These are phyloP conservation scores for Lactuca sativa DNA, from an alignment of 129 eudicot species.

Conservation along the genomic window DNA sequence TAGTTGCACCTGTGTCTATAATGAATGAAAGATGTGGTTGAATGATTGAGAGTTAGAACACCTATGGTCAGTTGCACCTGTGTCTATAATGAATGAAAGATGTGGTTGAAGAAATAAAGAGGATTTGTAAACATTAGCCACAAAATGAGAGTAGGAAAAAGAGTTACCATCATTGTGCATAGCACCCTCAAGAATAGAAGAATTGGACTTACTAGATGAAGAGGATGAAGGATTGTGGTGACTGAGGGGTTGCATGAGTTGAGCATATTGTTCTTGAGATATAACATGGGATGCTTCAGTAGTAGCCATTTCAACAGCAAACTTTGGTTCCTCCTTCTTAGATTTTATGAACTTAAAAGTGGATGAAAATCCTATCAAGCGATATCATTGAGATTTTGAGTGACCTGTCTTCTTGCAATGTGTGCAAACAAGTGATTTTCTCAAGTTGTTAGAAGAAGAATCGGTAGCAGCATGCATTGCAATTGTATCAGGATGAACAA, in stretches of 20 bases:
- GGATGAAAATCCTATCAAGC: not conserved
- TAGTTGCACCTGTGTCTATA: too few relatives aligned
- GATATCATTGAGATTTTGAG: not conserved
- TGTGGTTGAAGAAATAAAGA: not conserved
- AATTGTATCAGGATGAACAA: not conserved
- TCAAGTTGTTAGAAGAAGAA: not conserved
- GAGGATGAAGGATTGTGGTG: not conserved
- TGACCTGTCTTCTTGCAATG: not conserved
- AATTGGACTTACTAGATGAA: not conserved
- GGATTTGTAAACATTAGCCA: not conserved
- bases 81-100: not conserved
- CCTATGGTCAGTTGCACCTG: not conserved
- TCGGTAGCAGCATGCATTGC: not conserved
- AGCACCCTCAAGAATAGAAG: not conserved
- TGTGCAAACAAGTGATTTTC: too few relatives aligned
- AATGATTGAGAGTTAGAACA: too few relatives aligned
- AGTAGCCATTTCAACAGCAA: not conserved
- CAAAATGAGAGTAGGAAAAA: not conserved
- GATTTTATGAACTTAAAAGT: not conserved
- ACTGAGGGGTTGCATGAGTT: not conserved
- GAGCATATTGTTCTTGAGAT: not conserved
- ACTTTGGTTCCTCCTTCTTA: not conserved
- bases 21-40: too few relatives aligned
- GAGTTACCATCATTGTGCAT: not conserved
- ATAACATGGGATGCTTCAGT: not conserved